Percentiles rank a stretch among this genome's conserved stretches.
Conservation (phyloP, 805 yeast genomes). For the Grigorovia yakushimaensis region DNA sequence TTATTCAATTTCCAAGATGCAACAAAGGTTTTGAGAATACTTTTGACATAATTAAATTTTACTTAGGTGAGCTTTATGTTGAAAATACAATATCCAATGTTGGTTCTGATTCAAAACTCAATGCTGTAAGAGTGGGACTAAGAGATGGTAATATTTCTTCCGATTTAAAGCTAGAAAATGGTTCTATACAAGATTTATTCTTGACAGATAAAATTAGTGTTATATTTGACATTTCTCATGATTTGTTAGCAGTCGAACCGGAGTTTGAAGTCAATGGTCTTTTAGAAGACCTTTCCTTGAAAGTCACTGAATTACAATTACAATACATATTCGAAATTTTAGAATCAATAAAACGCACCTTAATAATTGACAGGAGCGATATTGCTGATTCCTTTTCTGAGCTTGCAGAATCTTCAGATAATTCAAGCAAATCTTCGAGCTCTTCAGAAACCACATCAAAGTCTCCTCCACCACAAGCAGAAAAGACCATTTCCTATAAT, state of each 20-base stretch:
- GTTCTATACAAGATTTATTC: slow-evolving; percentile 42
- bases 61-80: slow-evolving; percentile 75
- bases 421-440: not conserved
- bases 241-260: slow-evolving; percentile 33
- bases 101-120: slow-evolving; percentile 30
- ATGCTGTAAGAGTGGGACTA: slow-evolving; percentile 57
- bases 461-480: slow-evolving; percentile 1
- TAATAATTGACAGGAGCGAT: slow-evolving; percentile 1
- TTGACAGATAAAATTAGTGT: slow-evolving; percentile 61
- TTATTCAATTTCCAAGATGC: slow-evolving; percentile 63
- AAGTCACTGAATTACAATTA: slow-evolving; percentile 66
- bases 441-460: not conserved
- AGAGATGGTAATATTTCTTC: slow-evolving; percentile 65
- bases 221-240: slow-evolving; percentile 46
- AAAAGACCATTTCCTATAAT: slow-evolving; percentile 28
- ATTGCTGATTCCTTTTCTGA: not conserved
- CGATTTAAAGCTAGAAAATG: slow-evolving; percentile 39
- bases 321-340: slow-evolving; percentile 45
- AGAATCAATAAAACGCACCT: slow-evolving; percentile 45
- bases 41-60: slow-evolving; percentile 56
- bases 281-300: slow-evolving; percentile 41
- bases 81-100: slow-evolving; percentile 44
- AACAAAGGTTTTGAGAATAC: slow-evolving; percentile 33
- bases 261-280: slow-evolving; percentile 43
- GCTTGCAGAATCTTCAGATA: not conserved